Evolutionary conservation across 768 basidiomycete species (phyloP).

Genomic region (Phallus indusiatus): DNA sequence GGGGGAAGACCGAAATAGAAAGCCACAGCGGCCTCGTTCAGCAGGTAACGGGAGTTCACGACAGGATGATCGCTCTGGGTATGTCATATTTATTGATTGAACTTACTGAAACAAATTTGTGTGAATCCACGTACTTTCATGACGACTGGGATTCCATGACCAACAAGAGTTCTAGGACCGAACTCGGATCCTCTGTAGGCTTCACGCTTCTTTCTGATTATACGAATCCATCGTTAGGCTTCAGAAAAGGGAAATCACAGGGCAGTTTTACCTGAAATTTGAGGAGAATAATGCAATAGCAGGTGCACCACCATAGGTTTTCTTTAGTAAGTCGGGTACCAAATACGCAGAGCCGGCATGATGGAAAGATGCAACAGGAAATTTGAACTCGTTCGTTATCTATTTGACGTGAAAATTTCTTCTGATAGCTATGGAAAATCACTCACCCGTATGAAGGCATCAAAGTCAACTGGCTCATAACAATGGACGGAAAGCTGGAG

Average conservation of each 20-base stretch:
- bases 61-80: conserved; percentile 49
- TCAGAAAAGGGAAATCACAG: background rate
- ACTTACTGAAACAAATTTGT: background rate
- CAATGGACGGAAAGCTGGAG: conserved; percentile 51
- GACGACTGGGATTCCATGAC: conserved; percentile 55
- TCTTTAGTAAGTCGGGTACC: conserved; percentile 74
- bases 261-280: conserved; percentile 42
- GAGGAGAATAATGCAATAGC: conserved; percentile 76
- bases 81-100: background rate
- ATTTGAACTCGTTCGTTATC: conserved; percentile 87
- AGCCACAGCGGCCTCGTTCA: conserved; percentile 81
- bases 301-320: conserved; percentile 64
- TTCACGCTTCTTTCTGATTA: conserved; percentile 49
- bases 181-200: conserved; percentile 75
- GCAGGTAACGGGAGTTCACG: conserved; percentile 61
- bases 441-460: conserved; percentile 55
- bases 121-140: conserved; percentile 49
- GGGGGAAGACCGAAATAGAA: conserved; percentile 70
- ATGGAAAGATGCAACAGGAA: conserved; percentile 73
- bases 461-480: conserved; percentile 66
- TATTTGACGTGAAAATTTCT: conserved; percentile 19
- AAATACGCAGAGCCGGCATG: conserved; percentile 87
- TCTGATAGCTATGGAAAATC: background rate
- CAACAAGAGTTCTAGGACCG: conserved; percentile 63
- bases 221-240: background rate